Evolutionary conservation across 2,329 filamentous ascomycete species (phyloP).

Genomic region (Sporothrix humicola): DNA sequence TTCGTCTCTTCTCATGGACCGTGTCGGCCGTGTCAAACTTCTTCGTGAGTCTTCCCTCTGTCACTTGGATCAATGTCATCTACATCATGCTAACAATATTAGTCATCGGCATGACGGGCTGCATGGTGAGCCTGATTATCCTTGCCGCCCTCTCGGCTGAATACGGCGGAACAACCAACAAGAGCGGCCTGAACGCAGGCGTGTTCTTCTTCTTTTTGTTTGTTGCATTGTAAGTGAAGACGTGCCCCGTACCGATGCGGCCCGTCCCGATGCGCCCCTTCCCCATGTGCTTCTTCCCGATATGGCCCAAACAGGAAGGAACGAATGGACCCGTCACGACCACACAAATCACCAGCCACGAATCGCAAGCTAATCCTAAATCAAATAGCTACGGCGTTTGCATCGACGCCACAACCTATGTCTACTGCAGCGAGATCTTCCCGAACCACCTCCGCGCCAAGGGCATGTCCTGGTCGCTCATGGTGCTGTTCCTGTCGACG

Average conservation of each 20-base stretch:
- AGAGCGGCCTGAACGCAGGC: slow-evolving; percentile 4
- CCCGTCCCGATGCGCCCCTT: too few species aligned
- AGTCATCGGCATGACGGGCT: slow-evolving; percentile 8
- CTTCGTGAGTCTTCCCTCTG: background rate
- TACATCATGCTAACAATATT: background rate
- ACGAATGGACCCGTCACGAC: too few species aligned
- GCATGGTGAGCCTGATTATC: background rate
- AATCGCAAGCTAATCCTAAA: background rate
- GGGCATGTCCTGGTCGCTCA: slow-evolving; percentile 26
- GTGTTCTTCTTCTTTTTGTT: slow-evolving; percentile 23
- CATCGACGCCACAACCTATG: slow-evolving; percentile 26
- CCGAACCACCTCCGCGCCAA: slow-evolving; percentile 30
- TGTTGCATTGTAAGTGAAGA: background rate
- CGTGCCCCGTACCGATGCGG: background rate
- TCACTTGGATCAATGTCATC: background rate
- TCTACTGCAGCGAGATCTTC: slow-evolving; percentile 34
- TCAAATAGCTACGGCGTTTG: slow-evolving; percentile 17
- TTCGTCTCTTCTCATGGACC: slow-evolving; percentile 1
- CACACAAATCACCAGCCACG: background rate
- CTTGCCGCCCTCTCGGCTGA: background rate
- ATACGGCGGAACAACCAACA: slow-evolving; percentile 10
- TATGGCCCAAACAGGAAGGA: too few species aligned
- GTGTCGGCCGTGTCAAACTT: slow-evolving; percentile 4
- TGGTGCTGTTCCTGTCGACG: slow-evolving; percentile 15
- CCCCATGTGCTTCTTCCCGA: too few species aligned